Evolutionary conservation across 148 eudicot species (phyloP), one percentile per base, ranked within the genome.

Genomic region (Chenopodium quinoa): DNA sequence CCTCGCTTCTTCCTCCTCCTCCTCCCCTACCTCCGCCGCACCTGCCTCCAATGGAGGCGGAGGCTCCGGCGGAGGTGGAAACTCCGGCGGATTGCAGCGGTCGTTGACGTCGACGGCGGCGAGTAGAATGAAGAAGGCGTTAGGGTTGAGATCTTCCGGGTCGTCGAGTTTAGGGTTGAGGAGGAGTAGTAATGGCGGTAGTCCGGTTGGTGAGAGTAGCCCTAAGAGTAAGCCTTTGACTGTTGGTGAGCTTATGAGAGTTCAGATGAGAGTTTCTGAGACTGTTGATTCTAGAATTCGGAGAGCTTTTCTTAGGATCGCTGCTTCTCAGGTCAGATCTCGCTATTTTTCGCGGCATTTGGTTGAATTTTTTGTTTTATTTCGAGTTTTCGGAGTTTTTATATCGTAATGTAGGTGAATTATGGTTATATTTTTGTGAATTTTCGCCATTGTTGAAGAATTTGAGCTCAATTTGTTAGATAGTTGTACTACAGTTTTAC

Each of bases 181-280:
- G 85, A 87, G 78, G 81, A 86, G 80, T 44, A 74, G 75, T 72
- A 86, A 19, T 76, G 81, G 82, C 16, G 56, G 81, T 44, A 70
- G 82, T 79, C 67, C 32, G 32, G 16, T 27, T 37, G 69, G 76
- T 37, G 87, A 89, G 73, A 72, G 32, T 81, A 71, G 86, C 60
- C 83, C 88, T 11, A 78, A 80, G 69, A 69, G 79, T 60, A 90
- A 75, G 84, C 88, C 91, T 5, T 81, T 91, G 83, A 95, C 97
- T 37, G 87, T 91, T 34, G 99, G 95, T 50, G 99, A 96, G 89
- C 88, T 96, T 5, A 90, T 96, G 94, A 90, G 97, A 85, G 66
- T 87, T 79, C 99, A 96, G 85, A 94, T 96, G 98, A 87, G 92
- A 85, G 88, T 96, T 65, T 82, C 92, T 20, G 98, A 96, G 81